Percentiles rank a stretch among this genome's conserved stretches.
phyloP scores from a whole-genome alignment of 179 eudicot species.

The Vitellaria paradoxa region DNA sequence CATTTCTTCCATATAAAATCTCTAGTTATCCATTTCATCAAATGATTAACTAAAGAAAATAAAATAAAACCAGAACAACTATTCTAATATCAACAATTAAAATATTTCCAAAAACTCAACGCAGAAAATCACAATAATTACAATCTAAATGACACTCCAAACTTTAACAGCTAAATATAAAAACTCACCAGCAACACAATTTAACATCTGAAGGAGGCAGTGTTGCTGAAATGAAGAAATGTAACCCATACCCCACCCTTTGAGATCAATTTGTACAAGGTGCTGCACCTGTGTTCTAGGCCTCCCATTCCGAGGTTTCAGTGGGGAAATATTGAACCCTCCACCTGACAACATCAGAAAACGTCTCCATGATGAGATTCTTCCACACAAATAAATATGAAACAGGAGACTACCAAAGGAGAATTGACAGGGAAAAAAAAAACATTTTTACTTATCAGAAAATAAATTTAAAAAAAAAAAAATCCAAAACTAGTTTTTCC shows the following conservation, averaged over 20 bases:
- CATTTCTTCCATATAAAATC: too few species aligned
- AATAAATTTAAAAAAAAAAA: too few species aligned
- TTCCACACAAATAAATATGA: not conserved
- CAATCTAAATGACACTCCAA: slow-evolving; percentile 7
- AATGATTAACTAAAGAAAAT: too few species aligned
- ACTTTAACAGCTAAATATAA: not conserved
- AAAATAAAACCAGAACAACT: not conserved
- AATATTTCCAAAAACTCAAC: too few species aligned
- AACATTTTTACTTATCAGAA: too few species aligned
- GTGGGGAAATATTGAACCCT: slow-evolving; percentile 89
- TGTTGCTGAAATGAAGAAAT: slow-evolving; percentile 88
- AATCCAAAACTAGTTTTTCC: too few species aligned
- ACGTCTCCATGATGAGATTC: not conserved
- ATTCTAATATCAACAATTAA: too few species aligned
- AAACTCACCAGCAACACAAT: slow-evolving; percentile 85
- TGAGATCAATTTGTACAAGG: slow-evolving; percentile 97
- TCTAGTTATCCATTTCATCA: too few species aligned
- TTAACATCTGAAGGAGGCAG: slow-evolving; percentile 95
- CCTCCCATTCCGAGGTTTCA: slow-evolving; percentile 86
- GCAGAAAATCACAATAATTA: not conserved
- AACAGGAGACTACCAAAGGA: too few species aligned
- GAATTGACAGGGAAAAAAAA: too few species aligned
- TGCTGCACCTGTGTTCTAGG: slow-evolving; percentile 97
- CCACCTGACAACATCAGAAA: slow-evolving; percentile 60
- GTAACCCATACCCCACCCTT: slow-evolving; percentile 98